Evolutionary conservation across 2,329 filamentous ascomycete genomes (phyloP).

Genomic region (Metarhizium album): DNA sequence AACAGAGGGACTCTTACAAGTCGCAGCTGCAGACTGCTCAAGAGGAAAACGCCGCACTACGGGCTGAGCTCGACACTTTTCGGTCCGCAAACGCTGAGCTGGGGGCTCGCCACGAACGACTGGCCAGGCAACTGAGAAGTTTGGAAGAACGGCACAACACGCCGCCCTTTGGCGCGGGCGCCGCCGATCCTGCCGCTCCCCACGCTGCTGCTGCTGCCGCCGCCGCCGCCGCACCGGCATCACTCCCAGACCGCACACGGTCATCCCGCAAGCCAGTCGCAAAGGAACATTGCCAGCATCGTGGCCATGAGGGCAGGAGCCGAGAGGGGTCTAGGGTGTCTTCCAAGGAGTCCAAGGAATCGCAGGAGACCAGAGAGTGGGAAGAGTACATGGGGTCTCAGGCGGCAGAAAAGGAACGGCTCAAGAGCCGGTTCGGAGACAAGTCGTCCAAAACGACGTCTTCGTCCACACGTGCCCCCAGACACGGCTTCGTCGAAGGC

Average conservation of each 20-base stretch:
- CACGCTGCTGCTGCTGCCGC: constrained; percentile 5
- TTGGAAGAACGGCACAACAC: constrained; percentile 19
- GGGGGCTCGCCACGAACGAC: constrained; percentile 13
- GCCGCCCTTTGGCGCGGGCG: constrained; percentile 4
- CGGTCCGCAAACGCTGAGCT: constrained; percentile 8
- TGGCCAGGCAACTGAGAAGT: constrained; percentile 19
- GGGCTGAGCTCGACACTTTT: constrained; percentile 6
- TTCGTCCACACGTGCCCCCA: constrained; percentile 12
- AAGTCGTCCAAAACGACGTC: constrained; percentile 7
- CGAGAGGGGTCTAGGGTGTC: constrained; percentile 1
- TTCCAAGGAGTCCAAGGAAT: no score
- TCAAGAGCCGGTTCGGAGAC: constrained; percentile 27
- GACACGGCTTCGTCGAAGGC: constrained; percentile 20
- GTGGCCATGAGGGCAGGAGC: constrained; percentile 12
- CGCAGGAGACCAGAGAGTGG: no score
- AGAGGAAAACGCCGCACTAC: constrained; percentile 11
- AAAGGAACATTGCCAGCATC: constrained; percentile 17
- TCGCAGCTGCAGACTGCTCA: neutral
- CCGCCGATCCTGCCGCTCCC: no score
- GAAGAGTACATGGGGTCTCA: neutral
- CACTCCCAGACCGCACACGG: constrained; percentile 18
- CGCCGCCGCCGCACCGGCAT: constrained; percentile 11
- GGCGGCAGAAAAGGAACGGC: constrained; percentile 24
- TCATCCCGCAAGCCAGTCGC: constrained; percentile 16
- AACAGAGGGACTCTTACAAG: neutral